A percentile compares a stretch with the other conserved stretches of the same genome.
Conservation (phyloP, 306 rosid genomes). For the Dicorynia guianensis region DNA sequence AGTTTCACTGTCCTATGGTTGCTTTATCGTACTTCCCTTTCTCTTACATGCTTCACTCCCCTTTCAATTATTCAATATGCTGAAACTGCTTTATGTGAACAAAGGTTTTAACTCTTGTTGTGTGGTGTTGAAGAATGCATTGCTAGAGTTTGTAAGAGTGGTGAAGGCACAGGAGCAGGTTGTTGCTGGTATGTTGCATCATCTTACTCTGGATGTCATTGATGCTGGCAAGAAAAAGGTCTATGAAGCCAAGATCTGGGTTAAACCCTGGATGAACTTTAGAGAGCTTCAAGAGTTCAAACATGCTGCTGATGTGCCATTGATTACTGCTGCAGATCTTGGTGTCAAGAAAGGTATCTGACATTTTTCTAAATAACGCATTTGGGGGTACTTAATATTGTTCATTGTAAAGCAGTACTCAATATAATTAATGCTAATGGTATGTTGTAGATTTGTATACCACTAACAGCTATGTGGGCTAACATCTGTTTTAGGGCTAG, state of each 20-base stretch:
- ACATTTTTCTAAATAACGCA: conserved; percentile 16
- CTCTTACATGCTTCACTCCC: background rate
- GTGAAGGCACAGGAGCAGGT: conserved; percentile 77
- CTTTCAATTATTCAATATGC: background rate
- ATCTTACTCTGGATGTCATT: conserved; percentile 72
- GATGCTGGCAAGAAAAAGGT: conserved; percentile 81
- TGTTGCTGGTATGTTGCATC: conserved; percentile 82
- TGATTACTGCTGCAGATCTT: conserved; percentile 70
- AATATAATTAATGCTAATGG: too few relatives aligned
- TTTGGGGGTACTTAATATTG: background rate
- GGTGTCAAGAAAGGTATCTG: conserved; percentile 68
- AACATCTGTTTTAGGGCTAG: too few relatives aligned
- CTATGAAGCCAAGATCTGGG: conserved; percentile 93
- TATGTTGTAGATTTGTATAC: too few relatives aligned
- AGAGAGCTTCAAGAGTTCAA: conserved; percentile 88
- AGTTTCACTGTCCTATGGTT: background rate
- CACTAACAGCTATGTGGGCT: too few relatives aligned
- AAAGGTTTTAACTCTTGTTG: conserved; percentile 26
- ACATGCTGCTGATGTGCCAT: conserved; percentile 55
- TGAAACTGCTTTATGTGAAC: conserved; percentile 4
- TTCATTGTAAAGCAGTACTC: too few relatives aligned
- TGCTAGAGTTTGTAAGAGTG: conserved; percentile 77
- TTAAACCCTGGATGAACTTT: conserved; percentile 82
- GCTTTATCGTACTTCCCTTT: background rate
- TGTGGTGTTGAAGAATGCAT: conserved; percentile 52